These are phyloP conservation scores for Malbranchea cinnamomea DNA, from an alignment of 2,329 filamentous ascomycete species.

Conservation along the genomic window DNA sequence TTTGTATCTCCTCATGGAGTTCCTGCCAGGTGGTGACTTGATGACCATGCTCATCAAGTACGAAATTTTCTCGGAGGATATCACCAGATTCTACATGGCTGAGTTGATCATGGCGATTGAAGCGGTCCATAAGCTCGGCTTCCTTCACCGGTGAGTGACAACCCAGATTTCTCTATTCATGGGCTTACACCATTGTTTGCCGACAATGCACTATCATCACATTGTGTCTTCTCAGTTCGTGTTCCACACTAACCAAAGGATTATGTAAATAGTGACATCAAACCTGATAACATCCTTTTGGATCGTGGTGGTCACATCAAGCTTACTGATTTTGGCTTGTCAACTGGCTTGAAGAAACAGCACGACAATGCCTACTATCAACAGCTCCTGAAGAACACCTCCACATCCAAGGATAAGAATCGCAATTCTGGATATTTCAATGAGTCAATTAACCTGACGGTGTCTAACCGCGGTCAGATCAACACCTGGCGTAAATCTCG, in stretches of 20 bases:
- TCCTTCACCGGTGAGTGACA: conserved; percentile 79
- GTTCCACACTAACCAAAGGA: too few relatives aligned
- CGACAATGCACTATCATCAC: too few relatives aligned
- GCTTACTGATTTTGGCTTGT: conserved; percentile 93
- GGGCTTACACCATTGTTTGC: too few relatives aligned
- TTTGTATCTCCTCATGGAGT: conserved; percentile 99
- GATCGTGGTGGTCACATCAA: conserved; percentile 95
- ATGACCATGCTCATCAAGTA: conserved; percentile 99
- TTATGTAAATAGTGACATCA: conserved; percentile 61
- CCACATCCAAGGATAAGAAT: conserved; percentile 55
- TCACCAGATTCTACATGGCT: conserved; percentile 97
- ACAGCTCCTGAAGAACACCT: conserved; percentile 72
- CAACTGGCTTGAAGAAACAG: conserved; percentile 92
- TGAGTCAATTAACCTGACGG: conserved; percentile 94
- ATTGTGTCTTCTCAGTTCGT: too few relatives aligned
- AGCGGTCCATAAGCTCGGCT: conserved; percentile 92
- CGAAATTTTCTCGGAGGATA: conserved; percentile 97
- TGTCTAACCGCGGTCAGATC: conserved; percentile 93
- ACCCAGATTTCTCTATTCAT: conserved; percentile 1
- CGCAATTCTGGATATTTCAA: conserved; percentile 79
- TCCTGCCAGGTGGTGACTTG: conserved; percentile 89
- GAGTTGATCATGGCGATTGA: conserved; percentile 98
- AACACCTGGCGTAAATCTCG: conserved; percentile 98
- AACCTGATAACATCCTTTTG: conserved; percentile 94
- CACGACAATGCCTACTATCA: conserved; percentile 99